Base-by-base conservation (phyloP, 352 stramenopile species). In the Phytophthora fragariaefolia region DNA sequence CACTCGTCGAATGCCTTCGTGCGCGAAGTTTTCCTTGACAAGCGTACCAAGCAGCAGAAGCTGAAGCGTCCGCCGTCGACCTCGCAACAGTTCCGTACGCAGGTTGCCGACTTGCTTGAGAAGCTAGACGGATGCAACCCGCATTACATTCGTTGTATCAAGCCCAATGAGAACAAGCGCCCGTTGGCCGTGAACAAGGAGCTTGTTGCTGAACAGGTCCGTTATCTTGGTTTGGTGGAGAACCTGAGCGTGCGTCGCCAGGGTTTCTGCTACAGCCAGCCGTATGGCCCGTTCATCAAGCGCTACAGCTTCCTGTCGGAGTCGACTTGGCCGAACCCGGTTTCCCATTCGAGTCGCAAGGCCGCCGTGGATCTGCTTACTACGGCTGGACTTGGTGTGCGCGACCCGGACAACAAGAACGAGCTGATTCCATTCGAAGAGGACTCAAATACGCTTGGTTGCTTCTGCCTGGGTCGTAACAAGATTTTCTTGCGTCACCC, bases 141-240 rank as follows among this genome's bases (percentile, higher is more conserved):
- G 23, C 86, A 96, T 71, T 97, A 97, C 77, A 94, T 97, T 30
- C 89, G 90, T 46, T 97, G 89, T 66, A 96, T 97, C 63, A 97
- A 97, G 66, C 84, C 89, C 2, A 97, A 97, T 59, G 87, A 96
- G 47, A 76, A 92, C 27, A 97, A 97, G 71, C 58, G 73, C n/a
- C 80, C 86, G n/a, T 67, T 91, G 20, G 64, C 73, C 27, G 80
- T 90, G 30, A 82, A 94, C 67, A 80, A 84, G 52, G 74, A 77
- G 45, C 80, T 92, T 26, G 80, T 96, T 22, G 57, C 71, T 5
- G 83, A 96, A 57, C 88, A 96, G 58, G 83, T 95, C 32, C 83
- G 82, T 38, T 94, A 91, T 71, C 69, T 95, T 20, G 88, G 88
- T 27, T 71, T 96, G 23, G 83, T 96, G 34, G 87, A 96, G 55